A percentile compares a stretch with the other conserved stretches of the same genome.
These are phyloP conservation scores for Sabuloglossum arenarium DNA, from an alignment of 495 filamentous ascomycete species.

Conservation along the genomic window DNA sequence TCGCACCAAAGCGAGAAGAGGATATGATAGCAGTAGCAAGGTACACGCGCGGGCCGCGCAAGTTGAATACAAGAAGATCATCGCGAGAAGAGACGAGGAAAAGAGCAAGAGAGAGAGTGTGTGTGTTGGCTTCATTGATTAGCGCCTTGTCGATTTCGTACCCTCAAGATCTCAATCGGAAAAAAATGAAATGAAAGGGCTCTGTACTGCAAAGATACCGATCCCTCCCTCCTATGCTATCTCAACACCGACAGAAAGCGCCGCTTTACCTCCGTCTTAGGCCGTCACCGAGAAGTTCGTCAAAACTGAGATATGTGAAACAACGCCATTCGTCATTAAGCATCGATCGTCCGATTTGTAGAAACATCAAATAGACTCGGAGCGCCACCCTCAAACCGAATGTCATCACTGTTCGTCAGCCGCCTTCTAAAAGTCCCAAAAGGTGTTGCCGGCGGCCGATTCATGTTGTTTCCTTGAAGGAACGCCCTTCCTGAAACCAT, in stretches of 20 bases:
- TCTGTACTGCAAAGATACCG: neutral
- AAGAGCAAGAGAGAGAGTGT: neutral
- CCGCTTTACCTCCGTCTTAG: neutral
- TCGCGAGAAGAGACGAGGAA: neutral
- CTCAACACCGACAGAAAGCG: neutral
- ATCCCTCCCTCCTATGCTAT: neutral
- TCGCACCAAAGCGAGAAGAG: too few relatives aligned
- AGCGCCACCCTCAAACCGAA: neutral
- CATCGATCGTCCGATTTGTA: conserved; percentile 8
- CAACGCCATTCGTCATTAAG: neutral
- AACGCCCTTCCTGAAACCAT: conserved; percentile 15
- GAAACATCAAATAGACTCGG: neutral
- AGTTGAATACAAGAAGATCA: neutral
- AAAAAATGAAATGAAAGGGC: neutral
- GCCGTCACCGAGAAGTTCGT: neutral
- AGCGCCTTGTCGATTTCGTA: neutral
- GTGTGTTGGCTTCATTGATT: neutral
- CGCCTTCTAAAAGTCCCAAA: conserved; percentile 32
- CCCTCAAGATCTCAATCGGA: neutral
- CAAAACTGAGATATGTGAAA: neutral
- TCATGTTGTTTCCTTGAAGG: conserved; percentile 17
- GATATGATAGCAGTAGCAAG: too few relatives aligned
- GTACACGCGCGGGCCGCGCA: neutral
- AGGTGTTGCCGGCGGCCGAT: conserved; percentile 9
- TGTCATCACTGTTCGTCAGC: conserved; percentile 2